Evolutionary conservation across 2,329 filamentous ascomycete genomes (phyloP), one percentile per base, ranked within the genome.

Genomic region (Aquanectria penicillioides): DNA sequence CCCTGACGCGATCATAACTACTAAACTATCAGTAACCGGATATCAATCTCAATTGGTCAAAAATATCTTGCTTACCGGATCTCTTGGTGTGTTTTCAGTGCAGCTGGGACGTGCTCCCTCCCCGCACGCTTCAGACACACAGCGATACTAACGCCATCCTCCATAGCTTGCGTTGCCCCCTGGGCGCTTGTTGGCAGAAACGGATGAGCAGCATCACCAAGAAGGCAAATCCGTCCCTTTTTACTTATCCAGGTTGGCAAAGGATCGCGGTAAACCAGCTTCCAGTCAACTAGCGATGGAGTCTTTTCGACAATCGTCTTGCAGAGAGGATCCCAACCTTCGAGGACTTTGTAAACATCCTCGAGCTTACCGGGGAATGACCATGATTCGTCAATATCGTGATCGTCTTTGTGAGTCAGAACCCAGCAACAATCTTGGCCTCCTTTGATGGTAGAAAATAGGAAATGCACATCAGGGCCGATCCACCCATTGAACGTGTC

Each of bases 401-500:
- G 78, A 61, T 86, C 84, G 17, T 70, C 56, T 18, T 2, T 77
- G 68, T 86, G 83, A 1, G 84, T 87, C 18, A 85, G 74, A 3
- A 87, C 84, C 85, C 84, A 87, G 64, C 80, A 84, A 66, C 83
- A 85, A 56, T 68, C 66, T 7, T 59, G 61, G 1, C 65, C 65
- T 0, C 59, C 66, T n/a, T 68, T 86, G 63, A 87, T 81, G 3
- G 84, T 84, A 6, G 81, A 83, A 64, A 86, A 85, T 1, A 87
- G 73, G 59, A 86, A 83, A 63, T 86, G 83, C 46, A 83, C 80
- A 61, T 86, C 82, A 3, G 82, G 82, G 2, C 84, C 83, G 52
- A 86, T 81, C 85, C 81, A 83, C 22, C 84, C 84, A 52, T 85
- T 85, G 72, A 86, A 86, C 0, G 82, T 84, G 68, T 87, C 85